Percentiles rank a stretch among this genome's conserved stretches.
These are phyloP conservation scores for Aspergillus bombycis DNA, from an alignment of 2,329 filamentous ascomycete genomes.

Conservation along the genomic window DNA sequence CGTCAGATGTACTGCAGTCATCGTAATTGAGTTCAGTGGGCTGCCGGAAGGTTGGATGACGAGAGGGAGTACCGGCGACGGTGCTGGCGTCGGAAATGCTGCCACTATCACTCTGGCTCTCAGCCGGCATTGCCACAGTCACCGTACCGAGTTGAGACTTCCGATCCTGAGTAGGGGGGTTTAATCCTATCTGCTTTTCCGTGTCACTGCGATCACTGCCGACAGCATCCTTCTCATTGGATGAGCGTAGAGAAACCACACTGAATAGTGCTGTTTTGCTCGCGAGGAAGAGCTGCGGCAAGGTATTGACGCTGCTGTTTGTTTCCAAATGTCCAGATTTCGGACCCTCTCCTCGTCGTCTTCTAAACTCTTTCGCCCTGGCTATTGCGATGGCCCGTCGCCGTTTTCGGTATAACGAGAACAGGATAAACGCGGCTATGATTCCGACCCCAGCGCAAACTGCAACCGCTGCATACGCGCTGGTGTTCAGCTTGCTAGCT, in stretches of 20 bases:
- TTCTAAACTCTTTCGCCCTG: not conserved
- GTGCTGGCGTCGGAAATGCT: not conserved
- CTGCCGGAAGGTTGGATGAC: not conserved
- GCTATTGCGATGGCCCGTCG: not conserved
- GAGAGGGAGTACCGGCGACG: not conserved
- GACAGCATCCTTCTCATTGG: not conserved
- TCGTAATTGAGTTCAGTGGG: not conserved
- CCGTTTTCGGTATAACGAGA: not conserved
- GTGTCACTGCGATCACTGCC: too few relatives aligned
- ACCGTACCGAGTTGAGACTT: not conserved
- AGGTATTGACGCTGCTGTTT: not conserved
- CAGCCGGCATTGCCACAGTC: too few relatives aligned
- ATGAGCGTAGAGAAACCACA: not conserved
- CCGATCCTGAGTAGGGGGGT: fast-evolving
- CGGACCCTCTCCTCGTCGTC: fast-evolving
- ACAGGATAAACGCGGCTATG: not conserved
- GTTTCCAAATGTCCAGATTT: not conserved
- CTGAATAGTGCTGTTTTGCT: not conserved
- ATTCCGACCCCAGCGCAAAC: not conserved
- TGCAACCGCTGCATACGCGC: not conserved
- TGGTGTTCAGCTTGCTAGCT: not conserved
- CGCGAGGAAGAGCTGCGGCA: not conserved
- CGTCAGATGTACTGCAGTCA: not conserved
- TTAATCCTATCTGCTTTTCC: not conserved
- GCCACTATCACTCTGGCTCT: too few relatives aligned